Conservation (phyloP, 345 rosid genomes). For the Camelina neglecta region DNA sequence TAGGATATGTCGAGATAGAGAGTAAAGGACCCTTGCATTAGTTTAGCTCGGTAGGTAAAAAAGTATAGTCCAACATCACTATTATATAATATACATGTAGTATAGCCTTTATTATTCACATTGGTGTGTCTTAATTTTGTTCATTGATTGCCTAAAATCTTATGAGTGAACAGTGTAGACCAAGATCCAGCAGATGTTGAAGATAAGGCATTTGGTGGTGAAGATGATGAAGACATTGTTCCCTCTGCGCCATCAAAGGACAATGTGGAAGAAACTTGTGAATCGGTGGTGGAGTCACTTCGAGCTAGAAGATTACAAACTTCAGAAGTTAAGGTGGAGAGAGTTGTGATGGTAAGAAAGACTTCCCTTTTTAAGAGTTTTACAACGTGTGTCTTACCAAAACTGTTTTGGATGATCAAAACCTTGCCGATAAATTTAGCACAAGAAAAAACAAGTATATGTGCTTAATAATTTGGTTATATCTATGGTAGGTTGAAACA, state of each 20-base stretch:
- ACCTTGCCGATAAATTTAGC: constrained; percentile 11
- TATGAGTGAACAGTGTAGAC: constrained; percentile 50
- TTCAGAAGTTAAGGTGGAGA: constrained; percentile 48
- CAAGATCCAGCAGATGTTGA: constrained; percentile 47
- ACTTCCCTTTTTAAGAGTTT: constrained; percentile 1
- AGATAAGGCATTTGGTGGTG: constrained; percentile 41
- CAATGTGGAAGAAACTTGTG: constrained; percentile 46
- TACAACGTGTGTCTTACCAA: not conserved
- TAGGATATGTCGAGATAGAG: constrained; percentile 9
- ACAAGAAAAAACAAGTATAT: not conserved
- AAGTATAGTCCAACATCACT: not conserved
- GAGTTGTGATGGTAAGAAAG: constrained; percentile 53
- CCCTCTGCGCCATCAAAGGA: constrained; percentile 41
- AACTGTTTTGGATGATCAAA: not conserved
- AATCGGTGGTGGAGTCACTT: constrained; percentile 46
- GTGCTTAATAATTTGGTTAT: constrained; percentile 26
- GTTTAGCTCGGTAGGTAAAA: not conserved
- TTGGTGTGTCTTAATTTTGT: constrained; percentile 23
- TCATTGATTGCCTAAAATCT: constrained; percentile 25
- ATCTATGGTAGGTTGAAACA: constrained; percentile 51
- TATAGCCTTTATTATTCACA: not conserved
- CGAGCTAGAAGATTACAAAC: constrained; percentile 48
- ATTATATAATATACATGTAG: not conserved
- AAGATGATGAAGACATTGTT: constrained; percentile 42
- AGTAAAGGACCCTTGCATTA: constrained; percentile 5